Evolutionary conservation across 495 filamentous ascomycete genomes (phyloP).

Genomic region (Terfezia claveryi): DNA sequence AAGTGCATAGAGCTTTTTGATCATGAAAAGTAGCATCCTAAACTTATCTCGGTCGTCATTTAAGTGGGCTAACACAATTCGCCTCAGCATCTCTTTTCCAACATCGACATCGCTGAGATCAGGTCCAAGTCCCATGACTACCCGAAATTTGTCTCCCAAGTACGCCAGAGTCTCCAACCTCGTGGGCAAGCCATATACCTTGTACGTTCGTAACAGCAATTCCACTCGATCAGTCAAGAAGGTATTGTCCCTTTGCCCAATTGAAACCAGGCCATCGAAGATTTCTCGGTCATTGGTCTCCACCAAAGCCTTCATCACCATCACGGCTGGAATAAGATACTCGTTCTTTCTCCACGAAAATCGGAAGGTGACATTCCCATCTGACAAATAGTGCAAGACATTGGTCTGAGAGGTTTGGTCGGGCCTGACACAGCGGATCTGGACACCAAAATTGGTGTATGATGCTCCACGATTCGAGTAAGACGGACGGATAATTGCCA

Average conservation of each 20-base stretch:
- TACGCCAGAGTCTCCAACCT: constrained; percentile 56
- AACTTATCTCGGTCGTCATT: constrained; percentile 73
- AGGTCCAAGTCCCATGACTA: constrained; percentile 57
- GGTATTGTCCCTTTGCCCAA: constrained; percentile 60
- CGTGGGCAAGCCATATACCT: constrained; percentile 61
- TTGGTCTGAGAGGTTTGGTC: constrained; percentile 97
- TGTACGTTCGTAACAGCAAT: constrained; percentile 77
- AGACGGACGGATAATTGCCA: constrained; percentile 76
- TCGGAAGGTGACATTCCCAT: constrained; percentile 87
- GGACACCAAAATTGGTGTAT: constrained; percentile 75
- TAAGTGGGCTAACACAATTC: constrained; percentile 75
- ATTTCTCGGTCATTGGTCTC: constrained; percentile 95
- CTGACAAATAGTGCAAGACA: constrained; percentile 80
- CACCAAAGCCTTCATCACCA: constrained; percentile 84
- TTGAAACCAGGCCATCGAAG: constrained; percentile 66
- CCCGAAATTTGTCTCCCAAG: constrained; percentile 70
- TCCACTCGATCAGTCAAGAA: constrained; percentile 91
- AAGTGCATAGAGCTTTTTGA: constrained; percentile 76
- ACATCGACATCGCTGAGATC: constrained; percentile 69
- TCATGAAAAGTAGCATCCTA: constrained; percentile 86
- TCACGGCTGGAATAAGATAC: constrained; percentile 79
- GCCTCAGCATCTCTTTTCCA: constrained; percentile 71
- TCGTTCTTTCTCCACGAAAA: constrained; percentile 98
- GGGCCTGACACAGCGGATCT: constrained; percentile 73
- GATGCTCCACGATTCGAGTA: constrained; percentile 63